Base-by-base conservation (phyloP, 805 yeast genomes). In the Ogataea chonburiensis region DNA sequence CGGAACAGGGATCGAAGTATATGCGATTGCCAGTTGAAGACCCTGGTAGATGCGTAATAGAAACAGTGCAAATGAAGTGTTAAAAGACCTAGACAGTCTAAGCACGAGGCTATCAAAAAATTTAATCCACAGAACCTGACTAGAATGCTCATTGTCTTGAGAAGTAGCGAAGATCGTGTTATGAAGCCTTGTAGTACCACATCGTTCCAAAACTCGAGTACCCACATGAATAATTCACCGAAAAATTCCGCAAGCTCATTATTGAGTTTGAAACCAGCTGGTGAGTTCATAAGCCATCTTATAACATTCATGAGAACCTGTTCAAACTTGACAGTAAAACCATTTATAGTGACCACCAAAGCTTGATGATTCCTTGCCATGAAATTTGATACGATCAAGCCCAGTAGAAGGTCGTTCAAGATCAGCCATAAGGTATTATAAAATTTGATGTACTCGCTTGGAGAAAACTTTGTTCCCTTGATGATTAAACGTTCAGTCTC, bases 201-300 rank as follows among this genome's bases (percentile, higher is more conserved):
- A 13, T 31, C 38, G 23, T 58, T 56, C 81, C 95, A 86, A 43
- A 82, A 75, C 28, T 75, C 75, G 17, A 89, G 69, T 9, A 88
- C 83, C 96, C 97, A 91, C 7, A 84, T 55, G 48, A 86, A 82
- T 31, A 93, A 61, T 39, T 87, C 95, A 22, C 96, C 96, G 56
- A 91, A 70, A 52, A 93, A 94, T 11, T 67, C 70, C 0, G 96
- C 86, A 13, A 93, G 67, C 52, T 88, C 96, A 41, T 78, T 81
- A 58, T 93, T 93, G 34, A 93, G 72, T 54, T 93, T 93, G 50
- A 93, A 79, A 4, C 98, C 98, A 11, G 91, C 95, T 0, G 98
- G 98, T 52, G 89, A 84, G 43, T 79, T 73, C 67, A 88, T 86
- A 23, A 93, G 68, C 89, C 95, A 84, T 0, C 65, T 47, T 3